These are phyloP conservation scores for Colletotrichum gloeosporioides DNA, from an alignment of 2,329 filamentous ascomycete genomes.

Conservation along the genomic window DNA sequence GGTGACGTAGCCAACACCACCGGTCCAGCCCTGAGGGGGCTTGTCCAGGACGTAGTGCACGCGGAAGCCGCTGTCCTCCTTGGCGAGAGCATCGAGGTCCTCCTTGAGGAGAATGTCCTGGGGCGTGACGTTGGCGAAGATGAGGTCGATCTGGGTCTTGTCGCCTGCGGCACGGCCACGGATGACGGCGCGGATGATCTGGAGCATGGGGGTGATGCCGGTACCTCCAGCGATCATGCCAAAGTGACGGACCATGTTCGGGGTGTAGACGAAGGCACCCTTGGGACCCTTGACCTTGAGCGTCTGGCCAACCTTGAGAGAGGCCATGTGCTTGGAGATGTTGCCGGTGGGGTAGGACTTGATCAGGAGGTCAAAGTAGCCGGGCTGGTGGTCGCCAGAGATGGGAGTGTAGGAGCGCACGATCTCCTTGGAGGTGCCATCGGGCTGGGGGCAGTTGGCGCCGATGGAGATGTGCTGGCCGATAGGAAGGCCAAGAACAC, in stretches of 20 bases:
- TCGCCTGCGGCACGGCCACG: slow-evolving; percentile 80
- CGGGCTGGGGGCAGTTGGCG: slow-evolving; percentile 70
- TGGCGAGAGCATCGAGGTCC: slow-evolving; percentile 81
- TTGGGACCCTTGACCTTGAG: slow-evolving; percentile 95
- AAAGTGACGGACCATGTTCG: slow-evolving; percentile 95
- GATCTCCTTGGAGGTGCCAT: slow-evolving; percentile 81
- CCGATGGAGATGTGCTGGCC: slow-evolving; percentile 98
- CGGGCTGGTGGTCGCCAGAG: slow-evolving; percentile 85
- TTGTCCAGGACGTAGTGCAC: slow-evolving; percentile 97
- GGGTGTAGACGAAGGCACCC: slow-evolving; percentile 96
- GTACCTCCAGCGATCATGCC: slow-evolving; percentile 98
- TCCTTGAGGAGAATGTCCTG: slow-evolving; percentile 95
- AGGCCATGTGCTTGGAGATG: slow-evolving; percentile 92
- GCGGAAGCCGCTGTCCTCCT: slow-evolving; percentile 80
- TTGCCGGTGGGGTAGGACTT: slow-evolving; percentile 98
- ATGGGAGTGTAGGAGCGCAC: slow-evolving; percentile 93
- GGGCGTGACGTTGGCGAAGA: slow-evolving; percentile 94
- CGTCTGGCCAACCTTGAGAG: slow-evolving; percentile 79
- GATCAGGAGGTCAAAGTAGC: slow-evolving; percentile 95
- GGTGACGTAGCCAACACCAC: slow-evolving; percentile 94
- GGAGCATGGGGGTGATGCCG: slow-evolving; percentile 98
- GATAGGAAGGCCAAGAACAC: slow-evolving; percentile 94
- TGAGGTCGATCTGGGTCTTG: slow-evolving; percentile 87
- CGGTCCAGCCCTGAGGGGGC: slow-evolving; percentile 88
- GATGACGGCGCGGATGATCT: slow-evolving; percentile 90